Conservation (phyloP, 345 rosid genomes). For the Eucalyptus tenuipes region DNA sequence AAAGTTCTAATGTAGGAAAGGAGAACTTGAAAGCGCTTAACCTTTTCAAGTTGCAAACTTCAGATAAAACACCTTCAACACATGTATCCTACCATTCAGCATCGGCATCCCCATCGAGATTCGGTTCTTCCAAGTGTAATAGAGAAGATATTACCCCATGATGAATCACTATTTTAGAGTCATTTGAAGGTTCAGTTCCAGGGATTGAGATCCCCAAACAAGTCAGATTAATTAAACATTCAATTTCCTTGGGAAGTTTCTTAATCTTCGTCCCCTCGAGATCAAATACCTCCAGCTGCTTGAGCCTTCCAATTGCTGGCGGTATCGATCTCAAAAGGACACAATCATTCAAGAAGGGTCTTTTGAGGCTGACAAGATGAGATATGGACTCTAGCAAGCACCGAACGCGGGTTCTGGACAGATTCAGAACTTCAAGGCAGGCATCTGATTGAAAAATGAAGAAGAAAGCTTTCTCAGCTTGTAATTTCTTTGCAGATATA, state of each 20-base stretch:
- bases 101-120: not conserved
- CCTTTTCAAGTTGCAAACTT: not conserved
- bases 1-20: not conserved
- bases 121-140: not conserved
- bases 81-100: not conserved
- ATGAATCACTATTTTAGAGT: not conserved
- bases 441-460: not conserved
- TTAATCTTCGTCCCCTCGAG: slow-evolving; percentile 10
- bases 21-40: not conserved
- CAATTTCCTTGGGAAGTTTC: slow-evolving; percentile 1
- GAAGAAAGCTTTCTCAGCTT: slow-evolving; percentile 4
- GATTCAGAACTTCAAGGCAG: slow-evolving; percentile 1
- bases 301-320: slow-evolving; percentile 1
- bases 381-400: slow-evolving; percentile 13
- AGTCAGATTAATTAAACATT: not conserved
- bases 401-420: slow-evolving; percentile 10
- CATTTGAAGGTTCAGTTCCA: not conserved
- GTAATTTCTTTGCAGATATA: slow-evolving; percentile 6
- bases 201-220: not conserved
- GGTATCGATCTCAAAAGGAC: not conserved
- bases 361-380: not conserved
- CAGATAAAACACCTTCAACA: not conserved
- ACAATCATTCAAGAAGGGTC: not conserved
- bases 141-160: not conserved
- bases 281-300: slow-evolving; percentile 9